Evolutionary conservation across 2,329 filamentous ascomycete genomes (phyloP), one percentile per base, ranked within the genome.

Genomic region (Hypoxylon sp.): DNA sequence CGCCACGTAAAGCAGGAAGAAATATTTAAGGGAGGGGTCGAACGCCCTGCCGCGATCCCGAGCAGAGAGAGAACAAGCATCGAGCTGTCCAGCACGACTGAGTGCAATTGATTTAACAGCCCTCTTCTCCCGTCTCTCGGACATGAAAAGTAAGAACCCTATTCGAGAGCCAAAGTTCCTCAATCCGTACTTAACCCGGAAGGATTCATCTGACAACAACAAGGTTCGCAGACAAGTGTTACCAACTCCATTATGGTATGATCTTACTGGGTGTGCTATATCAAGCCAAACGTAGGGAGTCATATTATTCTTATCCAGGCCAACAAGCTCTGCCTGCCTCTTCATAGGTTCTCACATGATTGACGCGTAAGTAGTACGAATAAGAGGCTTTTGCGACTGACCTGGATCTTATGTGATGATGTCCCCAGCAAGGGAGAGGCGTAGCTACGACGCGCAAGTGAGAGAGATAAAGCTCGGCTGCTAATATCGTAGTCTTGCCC

Each of bases 131-230:
- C 17, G 8, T 13, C 15, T 2, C 32, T 17, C 39, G 46, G 46
- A 50, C 27, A n/a, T 29, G 15, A 29, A n/a, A 50, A 24, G 24
- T 27, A 27, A 27, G 27, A 7, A 6, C 29, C 27, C 21, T 50
- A 50, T 50, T 44, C 21, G 27, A 50, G 46, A 13, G 21, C n/a
- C 21, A 6, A 50, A 27, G 24, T 29, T 50, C 10, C 46, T 31
- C 39, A 44, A 10, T 44, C 17, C 39, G 39, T 11, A 44, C 19
- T 11, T n/a, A 17, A 44, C 17, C 7, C 39, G 39, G 17, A 21
- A 44, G 39, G 39, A 44, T 44, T 44, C 39, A 21, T 44, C 39
- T 44, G 39, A 44, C 39, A 44, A 21, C 39, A 42, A 17, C 4
- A 44, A 37, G 15, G 35, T 37, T 15, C 17, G 32, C 39, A 6